These are phyloP conservation scores for Aspergillus sclerotialis DNA, from an alignment of 2,329 filamentous ascomycete genomes.

Conservation along the genomic window DNA sequence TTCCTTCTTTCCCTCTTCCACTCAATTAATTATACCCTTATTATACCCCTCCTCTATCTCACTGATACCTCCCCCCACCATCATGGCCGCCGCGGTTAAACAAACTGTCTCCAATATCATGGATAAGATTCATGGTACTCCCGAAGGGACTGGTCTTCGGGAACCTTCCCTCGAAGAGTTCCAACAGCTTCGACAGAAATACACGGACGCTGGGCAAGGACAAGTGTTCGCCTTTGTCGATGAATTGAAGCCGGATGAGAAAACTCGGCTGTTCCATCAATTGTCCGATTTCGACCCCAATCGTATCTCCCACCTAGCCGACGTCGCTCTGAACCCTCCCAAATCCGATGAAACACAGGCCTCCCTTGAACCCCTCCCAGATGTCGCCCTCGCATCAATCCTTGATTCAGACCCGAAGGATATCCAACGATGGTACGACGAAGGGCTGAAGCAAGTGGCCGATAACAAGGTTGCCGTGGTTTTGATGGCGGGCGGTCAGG, in stretches of 20 bases:
- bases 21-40: too few relatives aligned
- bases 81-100: constrained; percentile 35
- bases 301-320: constrained; percentile 79
- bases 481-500: constrained; percentile 94
- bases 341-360: constrained; percentile 45
- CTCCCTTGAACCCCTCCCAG: constrained; percentile 78
- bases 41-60: neutral
- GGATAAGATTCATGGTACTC: constrained; percentile 37
- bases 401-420: constrained; percentile 77
- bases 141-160: constrained; percentile 31
- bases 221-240: constrained; percentile 89
- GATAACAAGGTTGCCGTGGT: constrained; percentile 74
- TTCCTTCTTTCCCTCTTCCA: constrained; percentile 1
- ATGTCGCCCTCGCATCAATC: constrained; percentile 78
- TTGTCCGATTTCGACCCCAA: constrained; percentile 73
- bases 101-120: constrained; percentile 43
- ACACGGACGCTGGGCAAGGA: constrained; percentile 65
- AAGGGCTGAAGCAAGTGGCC: constrained; percentile 58
- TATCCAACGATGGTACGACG: constrained; percentile 75
- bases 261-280: constrained; percentile 73
- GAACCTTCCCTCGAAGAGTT: constrained; percentile 59
- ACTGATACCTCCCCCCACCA: constrained; percentile 5
- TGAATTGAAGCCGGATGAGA: constrained; percentile 63
- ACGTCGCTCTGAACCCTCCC: constrained; percentile 73
- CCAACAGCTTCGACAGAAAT: constrained; percentile 62